Evolutionary conservation across 768 basidiomycete genomes (phyloP), one percentile per base, ranked within the genome.

Genomic region (Psilocybe azurescens): DNA sequence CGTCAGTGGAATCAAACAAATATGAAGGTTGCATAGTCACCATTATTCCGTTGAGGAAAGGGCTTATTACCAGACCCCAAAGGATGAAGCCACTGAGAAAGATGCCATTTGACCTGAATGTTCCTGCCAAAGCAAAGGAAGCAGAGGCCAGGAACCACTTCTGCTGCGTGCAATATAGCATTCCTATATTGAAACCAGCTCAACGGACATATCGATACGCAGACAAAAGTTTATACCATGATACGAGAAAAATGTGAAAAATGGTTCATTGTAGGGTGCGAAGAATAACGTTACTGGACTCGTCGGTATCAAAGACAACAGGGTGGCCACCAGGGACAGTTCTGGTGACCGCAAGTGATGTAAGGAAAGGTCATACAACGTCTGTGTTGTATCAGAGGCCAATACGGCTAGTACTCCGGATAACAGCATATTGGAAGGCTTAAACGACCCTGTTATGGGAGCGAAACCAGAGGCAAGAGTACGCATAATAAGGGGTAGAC

Each of bases 221-320:
- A 51, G 11, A 65, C 62, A 1, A 63, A 44, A 13, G 11, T 44
- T 14, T 77, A 63, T 70, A 80, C 91, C 94, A 69, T 75, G 79
- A 71, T 96, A 97, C 0, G 94, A 91, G 28, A 91, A 75, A 61
- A 85, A 85, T 0, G 95, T 90, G 74, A 93, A 96, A 73, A 94
- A 90, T 0, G 95, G 92, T 69, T 99, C 97, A 53, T 78, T 87
- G 73, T 92, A 97, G 0, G 91, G 83, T 0, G 89, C 88, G 50
- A 89, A 82, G 28, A 87, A 82, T 20, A 92, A 73, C 0, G 91
- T 88, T 0, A 84, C 83, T 2, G 95, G 95, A 49, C 94, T 93
- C 56, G 90, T 92, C 0, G 94, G 85, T 5, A 99, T 69, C 47
- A 95, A 78, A 24, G 93, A 94, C 18, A 97, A 78, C 18, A 89